Conservation (phyloP, 345 rosid species). For the Nephelium lappaceum region DNA sequence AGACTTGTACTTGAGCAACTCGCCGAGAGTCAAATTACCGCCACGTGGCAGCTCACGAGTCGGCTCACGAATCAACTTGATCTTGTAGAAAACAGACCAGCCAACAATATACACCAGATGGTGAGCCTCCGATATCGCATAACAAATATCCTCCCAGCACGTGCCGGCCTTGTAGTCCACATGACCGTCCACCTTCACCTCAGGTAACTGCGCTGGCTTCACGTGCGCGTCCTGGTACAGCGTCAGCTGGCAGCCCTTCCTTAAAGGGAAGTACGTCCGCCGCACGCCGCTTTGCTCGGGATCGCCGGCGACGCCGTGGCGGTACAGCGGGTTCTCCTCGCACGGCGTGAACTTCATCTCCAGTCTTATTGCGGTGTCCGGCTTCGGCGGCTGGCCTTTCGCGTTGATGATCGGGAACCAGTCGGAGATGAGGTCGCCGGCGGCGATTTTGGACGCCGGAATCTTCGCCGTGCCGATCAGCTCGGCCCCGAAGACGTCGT, state of each 20-base stretch:
- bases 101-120: slow-evolving; percentile 89
- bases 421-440: slow-evolving; percentile 40
- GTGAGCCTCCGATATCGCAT: slow-evolving; percentile 89
- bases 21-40: slow-evolving; percentile 82
- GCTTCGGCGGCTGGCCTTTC: slow-evolving; percentile 56
- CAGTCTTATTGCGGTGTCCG: slow-evolving; percentile 49
- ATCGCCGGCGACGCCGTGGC: slow-evolving; percentile 61
- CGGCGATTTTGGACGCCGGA: slow-evolving; percentile 46
- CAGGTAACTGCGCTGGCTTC: slow-evolving; percentile 44
- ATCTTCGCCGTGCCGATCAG: slow-evolving; percentile 60
- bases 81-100: slow-evolving; percentile 87
- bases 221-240: slow-evolving; percentile 95
- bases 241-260: slow-evolving; percentile 66
- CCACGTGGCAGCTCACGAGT: slow-evolving; percentile 65
- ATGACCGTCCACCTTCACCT: slow-evolving; percentile 51
- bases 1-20: slow-evolving; percentile 87
- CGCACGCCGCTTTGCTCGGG: slow-evolving; percentile 63
- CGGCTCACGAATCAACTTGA: slow-evolving; percentile 78
- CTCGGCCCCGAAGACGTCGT: slow-evolving; percentile 82
- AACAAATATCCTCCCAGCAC: slow-evolving; percentile 97
- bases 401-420: slow-evolving; percentile 58
- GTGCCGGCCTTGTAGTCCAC: slow-evolving; percentile 46
- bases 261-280: slow-evolving; percentile 73
- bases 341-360: slow-evolving; percentile 67
- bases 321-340: slow-evolving; percentile 57